Percentiles rank a stretch among this genome's conserved stretches.
Conservation (phyloP, 257 asterid species). For the Salvia miltiorrhiza region DNA sequence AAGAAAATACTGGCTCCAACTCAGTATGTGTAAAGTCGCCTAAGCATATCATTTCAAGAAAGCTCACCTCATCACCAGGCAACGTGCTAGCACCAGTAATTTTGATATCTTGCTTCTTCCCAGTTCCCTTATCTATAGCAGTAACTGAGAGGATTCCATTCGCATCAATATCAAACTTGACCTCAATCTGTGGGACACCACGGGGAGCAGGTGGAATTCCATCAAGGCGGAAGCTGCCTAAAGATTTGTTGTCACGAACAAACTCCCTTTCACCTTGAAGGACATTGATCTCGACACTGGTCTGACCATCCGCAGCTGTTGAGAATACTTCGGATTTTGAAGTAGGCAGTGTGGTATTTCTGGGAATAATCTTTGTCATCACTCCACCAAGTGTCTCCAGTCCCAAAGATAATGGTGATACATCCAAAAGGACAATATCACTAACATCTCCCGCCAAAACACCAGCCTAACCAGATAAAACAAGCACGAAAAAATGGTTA, state of each 20-base stretch:
- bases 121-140: constrained; percentile 92
- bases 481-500: constrained; percentile 1
- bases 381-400: constrained; percentile 98
- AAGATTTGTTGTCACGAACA: constrained; percentile 92
- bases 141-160: constrained; percentile 93
- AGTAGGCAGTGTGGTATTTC: constrained; percentile 92
- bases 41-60: background rate
- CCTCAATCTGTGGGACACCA: constrained; percentile 97
- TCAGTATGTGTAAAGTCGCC: too few species aligned
- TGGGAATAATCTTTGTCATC: constrained; percentile 91
- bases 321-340: constrained; percentile 98
- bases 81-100: constrained; percentile 98
- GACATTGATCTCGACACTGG: constrained; percentile 94
- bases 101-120: constrained; percentile 95
- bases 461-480: constrained; percentile 67
- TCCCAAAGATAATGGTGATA: constrained; percentile 83
- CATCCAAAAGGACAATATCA: constrained; percentile 92
- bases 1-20: too few species aligned
- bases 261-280: constrained; percentile 98
- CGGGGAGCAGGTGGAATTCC: constrained; percentile 99
- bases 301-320: constrained; percentile 98
- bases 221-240: constrained; percentile 97
- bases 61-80: constrained; percentile 80
- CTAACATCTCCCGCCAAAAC: constrained; percentile 97
- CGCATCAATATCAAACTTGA: constrained; percentile 94